Percentiles rank a stretch among this genome's conserved stretches.
These are phyloP conservation scores for Gloeostereum incarnatum DNA, from an alignment of 768 basidiomycete species.

Conservation along the genomic window DNA sequence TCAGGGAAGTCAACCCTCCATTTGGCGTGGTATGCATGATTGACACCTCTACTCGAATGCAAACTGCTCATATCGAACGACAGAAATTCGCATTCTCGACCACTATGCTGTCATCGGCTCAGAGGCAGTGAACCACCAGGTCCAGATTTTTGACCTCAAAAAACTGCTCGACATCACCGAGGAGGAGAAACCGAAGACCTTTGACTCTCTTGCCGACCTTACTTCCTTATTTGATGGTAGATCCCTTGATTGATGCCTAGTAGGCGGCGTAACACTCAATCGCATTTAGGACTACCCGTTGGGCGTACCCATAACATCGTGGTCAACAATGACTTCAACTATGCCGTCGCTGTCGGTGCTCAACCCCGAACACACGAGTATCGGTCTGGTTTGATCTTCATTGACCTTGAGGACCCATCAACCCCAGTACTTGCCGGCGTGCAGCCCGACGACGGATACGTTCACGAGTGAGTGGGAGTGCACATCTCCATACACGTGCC, in stretches of 20 bases:
- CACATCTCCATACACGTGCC: neutral
- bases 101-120: slow-evolving; percentile 16
- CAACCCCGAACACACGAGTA: slow-evolving; percentile 13
- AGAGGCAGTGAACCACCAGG: slow-evolving; percentile 16
- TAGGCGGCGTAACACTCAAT: no score
- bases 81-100: slow-evolving; percentile 16
- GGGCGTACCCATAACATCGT: slow-evolving; percentile 20
- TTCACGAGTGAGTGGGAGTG: slow-evolving; percentile 13
- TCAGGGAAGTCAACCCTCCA: slow-evolving; percentile 9
- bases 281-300: no score
- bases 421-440: slow-evolving; percentile 14
- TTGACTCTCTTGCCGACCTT: slow-evolving; percentile 10
- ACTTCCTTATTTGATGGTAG: slow-evolving; percentile 12
- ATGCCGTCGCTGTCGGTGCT: slow-evolving; percentile 17
- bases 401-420: slow-evolving; percentile 17
- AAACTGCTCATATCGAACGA: no score
- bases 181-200: slow-evolving; percentile 12
- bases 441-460: slow-evolving; percentile 19
- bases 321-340: slow-evolving; percentile 11
- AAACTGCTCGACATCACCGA: slow-evolving; percentile 8
- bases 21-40: no score
- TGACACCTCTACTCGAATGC: no score
- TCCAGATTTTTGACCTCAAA: slow-evolving; percentile 19
- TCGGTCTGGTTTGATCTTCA: slow-evolving; percentile 17
- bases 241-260: no score